Conservation (phyloP, 441 rosid genomes). For the Cnidoscolus chayamansa region DNA sequence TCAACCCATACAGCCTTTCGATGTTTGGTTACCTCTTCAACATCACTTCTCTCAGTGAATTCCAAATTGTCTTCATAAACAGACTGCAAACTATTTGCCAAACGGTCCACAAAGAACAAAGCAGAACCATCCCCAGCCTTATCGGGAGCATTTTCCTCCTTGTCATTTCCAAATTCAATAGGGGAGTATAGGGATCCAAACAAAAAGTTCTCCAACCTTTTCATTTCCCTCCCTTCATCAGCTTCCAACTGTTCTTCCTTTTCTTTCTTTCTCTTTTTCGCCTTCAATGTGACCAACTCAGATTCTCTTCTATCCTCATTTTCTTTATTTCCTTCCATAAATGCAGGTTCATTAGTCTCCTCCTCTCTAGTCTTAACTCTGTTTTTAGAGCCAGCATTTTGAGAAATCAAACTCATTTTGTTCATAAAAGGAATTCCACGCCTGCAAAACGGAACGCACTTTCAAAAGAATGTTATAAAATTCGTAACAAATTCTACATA, state of each 20-base stretch:
- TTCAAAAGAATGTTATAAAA: background rate
- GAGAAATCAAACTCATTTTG: constrained; percentile 61
- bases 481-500: background rate
- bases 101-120: constrained; percentile 55
- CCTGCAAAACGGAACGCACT: constrained; percentile 20
- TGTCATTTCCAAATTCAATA: constrained; percentile 58
- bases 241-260: constrained; percentile 39
- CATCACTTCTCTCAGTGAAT: constrained; percentile 31
- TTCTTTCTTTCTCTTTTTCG: constrained; percentile 56
- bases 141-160: constrained; percentile 22
- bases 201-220: constrained; percentile 61
- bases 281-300: constrained; percentile 28
- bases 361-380: constrained; percentile 33
- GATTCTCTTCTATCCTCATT: constrained; percentile 28
- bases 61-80: constrained; percentile 39
- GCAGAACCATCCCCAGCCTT: constrained; percentile 36
- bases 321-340: constrained; percentile 28
- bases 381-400: constrained; percentile 39
- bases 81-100: constrained; percentile 33
- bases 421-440: background rate
- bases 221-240: constrained; percentile 59
- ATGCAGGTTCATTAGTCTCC: constrained; percentile 27
- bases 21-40: constrained; percentile 36
- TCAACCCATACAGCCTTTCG: constrained; percentile 79
- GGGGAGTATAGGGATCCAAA: constrained; percentile 79